Base-by-base conservation (phyloP, 106 monocot genomes). In the Dioscorea zingiberensis region DNA sequence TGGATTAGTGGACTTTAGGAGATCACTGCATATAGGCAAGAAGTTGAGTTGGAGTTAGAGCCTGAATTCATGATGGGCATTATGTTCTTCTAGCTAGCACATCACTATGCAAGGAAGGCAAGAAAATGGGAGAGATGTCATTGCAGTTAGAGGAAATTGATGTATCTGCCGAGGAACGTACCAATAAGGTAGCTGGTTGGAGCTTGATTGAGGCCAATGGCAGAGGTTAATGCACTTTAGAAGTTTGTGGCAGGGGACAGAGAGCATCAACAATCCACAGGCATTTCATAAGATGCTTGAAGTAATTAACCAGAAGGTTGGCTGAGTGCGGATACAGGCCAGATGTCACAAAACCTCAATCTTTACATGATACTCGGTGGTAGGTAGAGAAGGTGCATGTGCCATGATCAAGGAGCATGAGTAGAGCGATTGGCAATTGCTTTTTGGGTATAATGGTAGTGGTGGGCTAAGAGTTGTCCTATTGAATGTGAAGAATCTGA, bases 361-460 rank as follows among this genome's bases (percentile, higher is more conserved):
- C 2, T n/a, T 23, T 63, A 21, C 63, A 63, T 22, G 63, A 63
- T 22, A 63, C n/a, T 63, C 21, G 63, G 63, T n/a, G 63, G 45
- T 38, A 44, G 45, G 63, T n/a, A n/a, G 63, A 63, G 30, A 63
- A 63, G 63, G 63, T 63, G 63, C 63, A 63, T 60, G 60, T 30
- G n/a, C n/a, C n/a, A n/a, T n/a, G 16, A 30, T 60, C 27, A 60
- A 30, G 30, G 29, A 60, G 30, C 63, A 63, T 63, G n/a, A 63
- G 63, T 45, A n/a, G 63, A 63, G 21, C 44, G 63, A 44, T 22
- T 63, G 44, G 63, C 63, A 16, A 63, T 63, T 45, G 63, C 63
- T 22, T 63, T 45, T 63, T n/a, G n/a, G 63, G 45, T 44, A 45
- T 63, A 3, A 46, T 63, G 44, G 63, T 45, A 18, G 21, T 46